phyloP scores from a whole-genome alignment of 257 asterid genomes.

The Petrea volubilis region DNA sequence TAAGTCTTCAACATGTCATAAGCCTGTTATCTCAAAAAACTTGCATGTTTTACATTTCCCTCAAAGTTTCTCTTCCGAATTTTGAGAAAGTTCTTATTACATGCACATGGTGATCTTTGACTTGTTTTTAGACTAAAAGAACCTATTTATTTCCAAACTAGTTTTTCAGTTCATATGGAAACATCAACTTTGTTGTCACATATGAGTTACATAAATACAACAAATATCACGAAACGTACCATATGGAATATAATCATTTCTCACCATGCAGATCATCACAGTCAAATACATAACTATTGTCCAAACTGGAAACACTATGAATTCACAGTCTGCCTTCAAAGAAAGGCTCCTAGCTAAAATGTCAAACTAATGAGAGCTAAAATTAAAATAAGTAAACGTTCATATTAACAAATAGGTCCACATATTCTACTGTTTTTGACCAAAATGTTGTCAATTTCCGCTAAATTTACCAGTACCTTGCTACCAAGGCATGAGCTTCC shows the following conservation, averaged over 20 bases:
- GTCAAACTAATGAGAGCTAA: background rate
- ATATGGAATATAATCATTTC: background rate
- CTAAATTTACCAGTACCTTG: constrained; percentile 55
- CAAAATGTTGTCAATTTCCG: background rate
- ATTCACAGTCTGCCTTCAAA: background rate
- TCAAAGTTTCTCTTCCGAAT: constrained; percentile 5
- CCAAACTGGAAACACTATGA: background rate
- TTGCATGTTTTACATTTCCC: constrained; percentile 6
- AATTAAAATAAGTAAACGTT: background rate
- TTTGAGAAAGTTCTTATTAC: background rate
- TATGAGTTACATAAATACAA: background rate
- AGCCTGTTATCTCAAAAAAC: constrained; percentile 9
- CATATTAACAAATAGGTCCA: background rate
- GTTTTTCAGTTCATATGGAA: background rate
- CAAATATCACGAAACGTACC: background rate
- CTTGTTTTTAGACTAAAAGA: background rate
- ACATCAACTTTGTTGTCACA: background rate
- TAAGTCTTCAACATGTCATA: constrained; percentile 23
- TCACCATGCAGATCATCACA: constrained; percentile 1
- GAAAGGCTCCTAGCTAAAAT: too few relatives aligned
- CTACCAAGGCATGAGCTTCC: constrained; percentile 98
- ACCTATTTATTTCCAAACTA: background rate
- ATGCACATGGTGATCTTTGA: constrained; percentile 1
- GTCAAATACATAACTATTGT: background rate
- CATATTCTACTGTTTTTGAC: background rate